Evolutionary conservation across 148 eudicot species (phyloP).

Genomic region (Pharnaceum exiguum): DNA sequence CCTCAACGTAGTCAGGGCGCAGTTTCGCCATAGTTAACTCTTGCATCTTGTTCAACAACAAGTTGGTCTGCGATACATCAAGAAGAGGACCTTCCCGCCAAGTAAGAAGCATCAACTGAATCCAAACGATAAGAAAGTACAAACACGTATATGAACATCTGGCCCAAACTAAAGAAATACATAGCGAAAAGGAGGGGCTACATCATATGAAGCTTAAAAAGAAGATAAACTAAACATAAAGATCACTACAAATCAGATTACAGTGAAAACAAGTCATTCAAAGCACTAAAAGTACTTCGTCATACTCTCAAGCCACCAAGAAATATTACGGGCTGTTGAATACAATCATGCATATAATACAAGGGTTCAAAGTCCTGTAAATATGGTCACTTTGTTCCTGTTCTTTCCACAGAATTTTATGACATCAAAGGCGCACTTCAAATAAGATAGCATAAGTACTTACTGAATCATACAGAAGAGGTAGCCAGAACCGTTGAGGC

Average conservation of each 20-base stretch:
- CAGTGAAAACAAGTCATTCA: too few relatives aligned
- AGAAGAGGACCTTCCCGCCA: conserved; percentile 81
- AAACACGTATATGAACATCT: not conserved
- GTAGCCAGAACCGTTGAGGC: conserved; percentile 91
- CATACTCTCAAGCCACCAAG: too few relatives aligned
- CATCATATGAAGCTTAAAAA: too few relatives aligned
- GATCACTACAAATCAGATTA: too few relatives aligned
- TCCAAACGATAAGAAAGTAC: not conserved
- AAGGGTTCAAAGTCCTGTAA: too few relatives aligned
- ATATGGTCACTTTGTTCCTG: not conserved
- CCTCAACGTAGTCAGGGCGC: conserved; percentile 74
- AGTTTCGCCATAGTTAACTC: conserved; percentile 80
- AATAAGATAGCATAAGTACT: conserved; percentile 11
- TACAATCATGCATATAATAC: too few relatives aligned
- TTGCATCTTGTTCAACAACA: conserved; percentile 82
- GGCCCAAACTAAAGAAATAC: too few relatives aligned
- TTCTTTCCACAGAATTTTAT: not conserved
- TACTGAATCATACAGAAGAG: conserved; percentile 87
- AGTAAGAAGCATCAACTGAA: conserved; percentile 74
- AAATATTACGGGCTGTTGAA: too few relatives aligned
- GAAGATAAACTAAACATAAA: too few relatives aligned
- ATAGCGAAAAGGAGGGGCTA: too few relatives aligned
- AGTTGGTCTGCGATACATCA: conserved; percentile 72
- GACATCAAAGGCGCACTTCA: not conserved
- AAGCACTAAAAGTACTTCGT: too few relatives aligned